phyloP scores from a whole-genome alignment of 1,284 basidiomycete genomes.

The Pyrrhoderma noxium region DNA sequence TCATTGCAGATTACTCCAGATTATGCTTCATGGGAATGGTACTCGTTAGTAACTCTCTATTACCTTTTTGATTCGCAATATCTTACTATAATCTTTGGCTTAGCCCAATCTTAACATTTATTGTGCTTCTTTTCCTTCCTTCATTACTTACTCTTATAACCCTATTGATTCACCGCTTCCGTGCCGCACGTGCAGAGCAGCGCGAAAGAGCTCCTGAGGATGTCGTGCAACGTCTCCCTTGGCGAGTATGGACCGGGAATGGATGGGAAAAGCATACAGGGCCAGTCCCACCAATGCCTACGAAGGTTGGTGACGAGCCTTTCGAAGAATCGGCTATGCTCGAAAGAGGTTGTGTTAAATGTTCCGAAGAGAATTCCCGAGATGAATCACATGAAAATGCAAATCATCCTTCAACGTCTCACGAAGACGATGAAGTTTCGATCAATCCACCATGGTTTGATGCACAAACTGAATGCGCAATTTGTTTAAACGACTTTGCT shows the following conservation, averaged over 20 bases:
- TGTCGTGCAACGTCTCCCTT: conserved; percentile 67
- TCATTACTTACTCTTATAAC: conserved; percentile 77
- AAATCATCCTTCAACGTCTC: conserved; percentile 37
- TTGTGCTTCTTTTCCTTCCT: conserved; percentile 73
- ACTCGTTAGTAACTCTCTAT: conserved; percentile 51
- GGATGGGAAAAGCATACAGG: conserved; percentile 71
- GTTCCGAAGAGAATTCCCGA: not conserved
- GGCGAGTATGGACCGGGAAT: conserved; percentile 71
- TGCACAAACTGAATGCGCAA: conserved; percentile 75
- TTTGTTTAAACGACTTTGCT: conserved; percentile 80
- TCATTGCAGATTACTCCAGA: conserved; percentile 72
- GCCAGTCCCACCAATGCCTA: conserved; percentile 28
- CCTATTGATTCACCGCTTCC: conserved; percentile 71
- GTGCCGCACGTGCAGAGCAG: conserved; percentile 66
- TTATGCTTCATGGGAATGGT: conserved; percentile 79
- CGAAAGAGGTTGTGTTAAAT: not conserved
- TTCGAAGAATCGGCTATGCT: conserved; percentile 4
- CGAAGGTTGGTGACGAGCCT: conserved; percentile 22
- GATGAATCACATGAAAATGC: conserved; percentile 1
- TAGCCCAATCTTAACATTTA: conserved; percentile 73
- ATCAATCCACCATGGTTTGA: conserved; percentile 63
- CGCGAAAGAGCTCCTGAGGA: conserved; percentile 76
- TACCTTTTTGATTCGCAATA: conserved; percentile 16
- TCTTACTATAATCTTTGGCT: conserved; percentile 10
- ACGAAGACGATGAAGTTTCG: conserved; percentile 23